Conservation (phyloP, 139 green algal genomes). For the Haematococcus lacustris region DNA sequence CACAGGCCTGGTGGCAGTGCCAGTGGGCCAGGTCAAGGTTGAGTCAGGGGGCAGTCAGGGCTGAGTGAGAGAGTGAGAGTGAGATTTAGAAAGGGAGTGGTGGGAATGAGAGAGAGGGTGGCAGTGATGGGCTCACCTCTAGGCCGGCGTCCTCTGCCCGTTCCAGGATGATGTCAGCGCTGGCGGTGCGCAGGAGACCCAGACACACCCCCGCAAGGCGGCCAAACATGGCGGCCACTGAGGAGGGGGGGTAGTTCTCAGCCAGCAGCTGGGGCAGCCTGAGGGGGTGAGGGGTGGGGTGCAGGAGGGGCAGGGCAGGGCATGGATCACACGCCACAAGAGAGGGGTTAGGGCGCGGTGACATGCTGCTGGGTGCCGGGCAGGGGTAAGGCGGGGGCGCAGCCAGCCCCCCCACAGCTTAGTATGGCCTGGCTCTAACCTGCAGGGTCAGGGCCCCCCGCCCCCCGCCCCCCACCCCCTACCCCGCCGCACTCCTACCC, state of each 20-base stretch:
- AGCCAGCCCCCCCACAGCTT: neutral
- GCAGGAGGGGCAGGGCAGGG: neutral
- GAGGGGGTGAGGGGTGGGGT: neutral
- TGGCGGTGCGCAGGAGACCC: neutral
- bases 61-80: neutral
- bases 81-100: neutral
- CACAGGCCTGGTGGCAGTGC: neutral
- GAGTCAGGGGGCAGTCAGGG: neutral
- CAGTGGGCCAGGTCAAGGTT: neutral
- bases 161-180: slow-evolving; percentile 19
- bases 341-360: no score
- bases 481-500: no score
- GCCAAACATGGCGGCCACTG: slow-evolving; percentile 7
- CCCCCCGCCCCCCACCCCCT: no score
- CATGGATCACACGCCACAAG: no score
- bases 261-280: slow-evolving; percentile 10
- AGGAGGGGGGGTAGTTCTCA: neutral
- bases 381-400: neutral
- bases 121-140: neutral
- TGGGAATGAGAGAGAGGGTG: neutral
- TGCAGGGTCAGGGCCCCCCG: no score
- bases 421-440: neutral
- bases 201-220: slow-evolving; percentile 16
- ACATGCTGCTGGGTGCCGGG: neutral
- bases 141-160: slow-evolving; percentile 9